Percentiles rank a stretch among this genome's conserved stretches.
These are phyloP conservation scores for Cicer bijugum DNA, from an alignment of 306 rosid species.

Conservation along the genomic window DNA sequence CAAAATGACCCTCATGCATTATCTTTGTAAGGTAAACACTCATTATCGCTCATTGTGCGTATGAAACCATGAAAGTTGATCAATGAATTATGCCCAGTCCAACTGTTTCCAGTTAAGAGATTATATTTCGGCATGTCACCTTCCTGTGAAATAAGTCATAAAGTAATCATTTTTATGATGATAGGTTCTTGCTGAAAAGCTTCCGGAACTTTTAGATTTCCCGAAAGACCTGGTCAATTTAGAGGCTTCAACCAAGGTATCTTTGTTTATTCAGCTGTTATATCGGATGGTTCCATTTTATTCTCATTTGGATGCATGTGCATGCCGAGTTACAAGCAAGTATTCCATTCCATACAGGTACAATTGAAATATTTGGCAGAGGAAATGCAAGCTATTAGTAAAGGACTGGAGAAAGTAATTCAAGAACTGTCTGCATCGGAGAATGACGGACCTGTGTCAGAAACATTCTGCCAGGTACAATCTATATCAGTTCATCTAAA, in stretches of 20 bases:
- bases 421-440: conserved; percentile 89
- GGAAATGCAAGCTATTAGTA: conserved; percentile 97
- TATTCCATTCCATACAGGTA: conserved; percentile 60
- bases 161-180: conserved; percentile 43
- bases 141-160: conserved; percentile 6
- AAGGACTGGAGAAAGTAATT: conserved; percentile 93
- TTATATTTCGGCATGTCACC: too few relatives aligned
- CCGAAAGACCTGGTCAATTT: conserved; percentile 69
- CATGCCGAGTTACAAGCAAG: conserved; percentile 37
- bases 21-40: conserved; percentile 91
- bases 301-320: conserved; percentile 33
- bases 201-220: conserved; percentile 91
- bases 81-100: too few relatives aligned
- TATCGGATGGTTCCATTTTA: conserved; percentile 21
- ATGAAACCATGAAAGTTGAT: too few relatives aligned
- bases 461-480: conserved; percentile 78
- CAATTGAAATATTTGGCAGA: conserved; percentile 97
- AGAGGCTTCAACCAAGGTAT: conserved; percentile 87
- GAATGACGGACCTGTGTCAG: conserved; percentile 85
- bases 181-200: conserved; percentile 89
- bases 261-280: conserved; percentile 34
- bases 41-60: neutral
- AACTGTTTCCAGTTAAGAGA: too few relatives aligned
- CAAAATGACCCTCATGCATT: conserved; percentile 99
- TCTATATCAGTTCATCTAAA: conserved; percentile 9